Evolutionary conservation across 164 flowering plant species (phyloP), one percentile per base, ranked within the genome.

Genomic region (Vitis cinerea): DNA sequence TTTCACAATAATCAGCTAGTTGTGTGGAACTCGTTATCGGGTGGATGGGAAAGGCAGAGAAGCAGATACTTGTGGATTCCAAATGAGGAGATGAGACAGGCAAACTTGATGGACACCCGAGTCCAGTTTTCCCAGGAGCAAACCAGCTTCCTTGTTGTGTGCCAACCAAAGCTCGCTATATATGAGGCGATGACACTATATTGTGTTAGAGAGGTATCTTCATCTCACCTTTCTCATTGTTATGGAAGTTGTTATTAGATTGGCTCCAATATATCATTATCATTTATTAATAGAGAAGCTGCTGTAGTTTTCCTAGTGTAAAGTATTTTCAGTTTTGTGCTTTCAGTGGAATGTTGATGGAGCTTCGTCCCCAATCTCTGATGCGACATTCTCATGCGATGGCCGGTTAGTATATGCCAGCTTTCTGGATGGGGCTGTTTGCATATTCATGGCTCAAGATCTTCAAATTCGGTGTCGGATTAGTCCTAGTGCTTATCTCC

Each of bases 111-210:
- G 12, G 77, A 83, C 16, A 77, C 79, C 1, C 80, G 76, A 0
- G 83, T 87, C 0, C 91, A 85, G 37, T 80, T 78, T 70, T 80
- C 80, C 57, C 72, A 71, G 47, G 83, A 83, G 58, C 86, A 81
- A 61, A 67, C 59, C 10, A 84, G 79, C 61, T 65, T 84, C 15
- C 75, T 84, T 37, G 84, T 48, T 44, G 77, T 77, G 1, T 78
- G 79, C 69, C 80, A 75, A 16, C 73, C 78, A 14, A 85, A 78
- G 23, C 66, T 84, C 50, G 78, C 87, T 10, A 75, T 80, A 8
- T 77, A 70, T 66, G 84, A 82, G 63, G 50, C 87, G 11, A 47
- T 66, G 4, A 76, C 74, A 61, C 68, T 84, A 4, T 75, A 77
- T 15, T 72, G 83, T 37, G 14, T 55, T 16, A 79, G 77, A 8